These are phyloP conservation scores for Candida michaelii DNA, from an alignment of 805 yeast genomes.

Conservation along the genomic window DNA sequence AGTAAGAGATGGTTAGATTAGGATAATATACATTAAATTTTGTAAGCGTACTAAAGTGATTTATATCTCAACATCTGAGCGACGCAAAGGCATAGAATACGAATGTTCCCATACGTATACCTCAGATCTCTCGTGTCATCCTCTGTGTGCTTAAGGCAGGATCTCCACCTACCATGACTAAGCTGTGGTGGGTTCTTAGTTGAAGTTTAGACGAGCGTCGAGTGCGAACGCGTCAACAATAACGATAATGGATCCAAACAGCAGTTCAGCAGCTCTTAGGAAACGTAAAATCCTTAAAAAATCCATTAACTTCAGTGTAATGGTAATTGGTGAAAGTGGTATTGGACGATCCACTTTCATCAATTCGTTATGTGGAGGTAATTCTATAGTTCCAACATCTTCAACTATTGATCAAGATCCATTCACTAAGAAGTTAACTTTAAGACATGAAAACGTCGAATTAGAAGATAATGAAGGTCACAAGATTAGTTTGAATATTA, in stretches of 20 bases:
- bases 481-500: conserved; percentile 70
- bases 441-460: conserved; percentile 80
- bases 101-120: no score
- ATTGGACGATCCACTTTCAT: conserved; percentile 90
- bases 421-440: conserved; percentile 46
- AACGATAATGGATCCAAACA: conserved; percentile 23
- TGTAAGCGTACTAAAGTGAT: no score
- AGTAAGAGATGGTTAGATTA: conserved; percentile 41
- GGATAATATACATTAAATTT: background rate
- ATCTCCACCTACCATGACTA: no score
- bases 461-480: conserved; percentile 84
- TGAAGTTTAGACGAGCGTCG: no score
- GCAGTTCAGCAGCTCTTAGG: conserved; percentile 36
- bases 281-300: conserved; percentile 80
- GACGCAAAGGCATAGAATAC: no score
- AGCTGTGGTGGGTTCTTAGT: no score
- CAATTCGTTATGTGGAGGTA: conserved; percentile 86
- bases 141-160: background rate
- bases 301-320: conserved; percentile 78
- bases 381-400: conserved; percentile 68
- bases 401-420: conserved; percentile 63
- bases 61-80: no score
- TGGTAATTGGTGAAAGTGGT: conserved; percentile 88
- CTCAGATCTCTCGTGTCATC: no score
- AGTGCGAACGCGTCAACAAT: conserved; percentile 2